Evolutionary conservation across 2,329 filamentous ascomycete genomes (phyloP), one percentile per base, ranked within the genome.

Genomic region (Hymenoscyphus scutula): DNA sequence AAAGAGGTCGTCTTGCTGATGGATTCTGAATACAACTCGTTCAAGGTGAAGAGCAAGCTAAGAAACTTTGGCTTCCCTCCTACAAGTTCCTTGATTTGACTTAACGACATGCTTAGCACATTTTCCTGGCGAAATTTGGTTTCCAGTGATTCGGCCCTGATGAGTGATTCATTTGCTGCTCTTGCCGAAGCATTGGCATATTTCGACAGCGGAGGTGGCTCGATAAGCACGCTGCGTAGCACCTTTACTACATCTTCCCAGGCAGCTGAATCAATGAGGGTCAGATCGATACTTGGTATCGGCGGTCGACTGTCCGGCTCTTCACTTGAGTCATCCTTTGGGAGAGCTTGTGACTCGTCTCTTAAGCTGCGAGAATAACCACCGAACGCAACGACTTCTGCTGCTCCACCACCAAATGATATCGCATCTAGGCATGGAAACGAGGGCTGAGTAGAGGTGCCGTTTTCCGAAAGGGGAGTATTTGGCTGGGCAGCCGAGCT

Each of bases 41-140:
- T 98, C 55, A 98, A 83, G 0, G 94, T 97, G 80, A 98, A 99
- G 77, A 98, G 85, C 13, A 98, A 78, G 0, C 93, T 97, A 15
- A 96, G 80, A 0, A 97, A 77, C 3, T 82, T 68, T 10, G 82
- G 78, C 38, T 77, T 68, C 0, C 65, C 61, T 3, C 70, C 72
- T 19, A 71, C 56, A 8, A 73, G 51, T 17, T 64, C 48, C 30
- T 56, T 58, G 32, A 85, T 71, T 3, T 74, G 68, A 1, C 69
- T 67, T 8, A 67, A 64, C 7, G 71, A 71, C 5, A 86, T 70
- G 3, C 69, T 67, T 1, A 89, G 77, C 5, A 81, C 76, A 71
- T 89, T 81, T 7, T 75, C 72, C 65, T 83, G 80, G 15, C 73
- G 65, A 59, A 85, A 85, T 0, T 66, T 71, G 2, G 78, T 72